These are phyloP conservation scores for Phialophora chinensis DNA, from an alignment of 2,329 filamentous ascomycete genomes.

Conservation along the genomic window DNA sequence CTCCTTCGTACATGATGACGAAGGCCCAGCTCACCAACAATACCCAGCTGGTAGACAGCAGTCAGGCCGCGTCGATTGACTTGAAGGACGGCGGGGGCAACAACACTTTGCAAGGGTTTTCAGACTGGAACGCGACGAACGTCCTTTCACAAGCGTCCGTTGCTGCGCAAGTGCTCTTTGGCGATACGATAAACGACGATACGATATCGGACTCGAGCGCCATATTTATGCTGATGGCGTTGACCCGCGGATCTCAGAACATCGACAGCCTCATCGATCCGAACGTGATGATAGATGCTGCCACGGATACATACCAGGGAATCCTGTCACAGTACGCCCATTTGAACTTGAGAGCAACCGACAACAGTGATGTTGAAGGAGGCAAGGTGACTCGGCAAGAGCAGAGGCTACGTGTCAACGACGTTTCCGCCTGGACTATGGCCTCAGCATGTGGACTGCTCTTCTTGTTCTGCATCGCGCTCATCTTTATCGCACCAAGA, in stretches of 20 bases:
- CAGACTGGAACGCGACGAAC: constrained; percentile 36
- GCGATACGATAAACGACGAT: constrained; percentile 26
- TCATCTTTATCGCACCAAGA: constrained; percentile 36
- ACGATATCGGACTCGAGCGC: constrained; percentile 27
- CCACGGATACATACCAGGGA: constrained; percentile 34
- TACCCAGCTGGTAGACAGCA: constrained; percentile 26
- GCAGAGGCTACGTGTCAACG: constrained; percentile 33
- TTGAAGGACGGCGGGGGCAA: constrained; percentile 40
- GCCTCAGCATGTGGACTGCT: constrained; percentile 32
- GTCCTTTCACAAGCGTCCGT: constrained; percentile 30
- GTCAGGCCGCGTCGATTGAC: constrained; percentile 27
- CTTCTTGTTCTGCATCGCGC: constrained; percentile 29
- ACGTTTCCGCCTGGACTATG: constrained; percentile 36
- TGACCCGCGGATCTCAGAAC: constrained; percentile 27
- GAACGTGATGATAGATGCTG: constrained; percentile 32
- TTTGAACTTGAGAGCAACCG: constrained; percentile 26
- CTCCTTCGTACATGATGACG: constrained; percentile 34
- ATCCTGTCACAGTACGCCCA: constrained; percentile 38
- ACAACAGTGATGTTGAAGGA: constrained; percentile 22
- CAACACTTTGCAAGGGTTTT: constrained; percentile 41
- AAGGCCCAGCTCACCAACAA: constrained; percentile 36
- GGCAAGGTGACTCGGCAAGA: constrained; percentile 25
- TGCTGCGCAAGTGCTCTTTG: constrained; percentile 33
- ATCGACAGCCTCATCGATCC: constrained; percentile 34
- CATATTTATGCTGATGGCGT: constrained; percentile 36